A percentile compares a stretch with the other conserved stretches of the same genome.
phyloP scores from a whole-genome alignment of 139 green algal genomes.

The Closterium sp. region DNA sequence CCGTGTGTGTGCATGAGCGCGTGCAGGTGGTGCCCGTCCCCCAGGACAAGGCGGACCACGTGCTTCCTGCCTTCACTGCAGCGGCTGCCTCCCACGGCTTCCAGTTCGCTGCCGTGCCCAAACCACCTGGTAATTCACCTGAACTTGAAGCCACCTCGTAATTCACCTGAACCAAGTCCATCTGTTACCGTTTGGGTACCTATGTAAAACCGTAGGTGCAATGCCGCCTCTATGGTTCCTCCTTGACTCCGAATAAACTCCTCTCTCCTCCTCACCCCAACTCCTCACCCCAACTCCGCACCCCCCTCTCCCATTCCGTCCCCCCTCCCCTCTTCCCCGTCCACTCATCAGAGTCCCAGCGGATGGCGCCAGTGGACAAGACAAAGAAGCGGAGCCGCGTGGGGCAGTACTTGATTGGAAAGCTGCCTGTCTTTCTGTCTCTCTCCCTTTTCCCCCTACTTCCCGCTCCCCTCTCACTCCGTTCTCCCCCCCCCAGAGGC shows the following conservation, averaged over 20 bases:
- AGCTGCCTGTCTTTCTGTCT: conserved; percentile 63
- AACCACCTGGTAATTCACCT: background rate
- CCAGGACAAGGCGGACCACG: background rate
- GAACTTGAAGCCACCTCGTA: background rate
- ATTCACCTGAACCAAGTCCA: too few species aligned
- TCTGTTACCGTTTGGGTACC: too few species aligned
- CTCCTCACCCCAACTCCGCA: background rate
- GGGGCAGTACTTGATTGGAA: conserved; percentile 58
- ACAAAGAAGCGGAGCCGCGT: background rate
- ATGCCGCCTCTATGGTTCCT: too few species aligned
- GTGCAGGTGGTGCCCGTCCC: background rate
- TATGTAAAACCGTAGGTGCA: too few species aligned
- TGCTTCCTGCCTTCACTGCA: background rate
- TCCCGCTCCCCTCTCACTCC: too few species aligned
- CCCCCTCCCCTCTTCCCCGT: background rate
- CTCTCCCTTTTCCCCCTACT: too few species aligned
- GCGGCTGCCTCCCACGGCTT: conserved; percentile 50
- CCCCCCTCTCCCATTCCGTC: background rate
- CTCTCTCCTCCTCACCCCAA: too few species aligned
- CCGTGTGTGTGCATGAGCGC: background rate
- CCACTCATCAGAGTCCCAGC: background rate
- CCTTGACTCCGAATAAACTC: too few species aligned
- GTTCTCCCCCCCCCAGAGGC: background rate
- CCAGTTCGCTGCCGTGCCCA: background rate
- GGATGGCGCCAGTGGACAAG: background rate